These are phyloP conservation scores for Pichia sp. DNA, from an alignment of 1,139 yeast species.

Conservation along the genomic window DNA sequence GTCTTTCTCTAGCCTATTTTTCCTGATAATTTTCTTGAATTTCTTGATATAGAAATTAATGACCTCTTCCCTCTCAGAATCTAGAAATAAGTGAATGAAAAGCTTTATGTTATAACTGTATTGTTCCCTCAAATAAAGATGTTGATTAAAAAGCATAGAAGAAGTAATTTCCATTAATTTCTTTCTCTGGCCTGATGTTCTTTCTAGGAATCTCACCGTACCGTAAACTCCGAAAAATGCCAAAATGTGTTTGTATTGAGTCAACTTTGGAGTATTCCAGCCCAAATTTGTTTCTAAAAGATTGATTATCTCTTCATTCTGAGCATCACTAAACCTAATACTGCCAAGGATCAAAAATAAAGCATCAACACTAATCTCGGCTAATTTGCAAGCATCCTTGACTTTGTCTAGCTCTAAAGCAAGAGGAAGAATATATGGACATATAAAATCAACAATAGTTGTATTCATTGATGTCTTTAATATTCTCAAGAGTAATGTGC, in stretches of 20 bases:
- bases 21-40: conserved; percentile 37
- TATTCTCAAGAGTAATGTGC: conserved; percentile 32
- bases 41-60: conserved; percentile 36
- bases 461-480: conserved; percentile 41
- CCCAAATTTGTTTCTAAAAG: conserved; percentile 47
- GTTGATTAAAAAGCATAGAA: conserved; percentile 53
- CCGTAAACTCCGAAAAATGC: conserved; percentile 72
- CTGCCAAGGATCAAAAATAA: conserved; percentile 27
- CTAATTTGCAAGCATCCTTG: conserved; percentile 80
- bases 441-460: conserved; percentile 40
- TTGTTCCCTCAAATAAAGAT: conserved; percentile 71
- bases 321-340: conserved; percentile 21
- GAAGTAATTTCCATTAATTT: conserved; percentile 52
- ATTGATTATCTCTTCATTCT: conserved; percentile 40
- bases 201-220: conserved; percentile 61
- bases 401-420: conserved; percentile 60
- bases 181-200: conserved; percentile 47
- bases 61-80: conserved; percentile 44
- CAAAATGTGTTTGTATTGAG: conserved; percentile 65
- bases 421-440: conserved; percentile 61
- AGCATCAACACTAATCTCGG: conserved; percentile 40
- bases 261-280: conserved; percentile 47
- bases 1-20: conserved; percentile 30
- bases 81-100: conserved; percentile 72
- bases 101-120: conserved; percentile 79